Base-by-base conservation (phyloP, 2,329 filamentous ascomycete genomes). In the Aspergillus awamori region DNA sequence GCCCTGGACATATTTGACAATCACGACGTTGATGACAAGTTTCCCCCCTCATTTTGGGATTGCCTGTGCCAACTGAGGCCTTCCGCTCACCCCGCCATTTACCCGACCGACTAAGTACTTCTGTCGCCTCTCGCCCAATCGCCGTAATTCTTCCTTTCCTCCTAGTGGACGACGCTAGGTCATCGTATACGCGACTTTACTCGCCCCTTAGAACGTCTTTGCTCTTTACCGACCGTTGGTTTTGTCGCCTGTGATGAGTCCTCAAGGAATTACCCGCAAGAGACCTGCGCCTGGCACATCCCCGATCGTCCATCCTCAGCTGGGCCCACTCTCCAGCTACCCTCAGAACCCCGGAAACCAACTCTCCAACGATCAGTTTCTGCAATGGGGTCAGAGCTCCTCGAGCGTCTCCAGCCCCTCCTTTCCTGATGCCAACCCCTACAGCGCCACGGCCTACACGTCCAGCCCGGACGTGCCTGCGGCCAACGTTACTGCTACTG, bases 221-320 rank as follows among this genome's bases (percentile, higher is more conserved):
- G 11, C n/a, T 20, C 17, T 22, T 33, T 28, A 59, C 53, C 61
- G 54, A 57, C 63, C 62, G 54, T 58, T 62, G 26, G 36, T 57
- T 53, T 53, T 47, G 28, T 38, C 58, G 53, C 63, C 64, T 63
- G 67, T 57, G 59, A 80, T 79, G 77, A 72, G 74, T 57, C 75
- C 78, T 22, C 77, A 80, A 72, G 74, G 76, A 53, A 70, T 77
- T 45, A 79, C 77, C 56, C 82, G 90, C 76, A 95, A 95, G 81
- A 85, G 91, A 75, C 82, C 89, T 67, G 90, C 91, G 51, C 89
- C 91, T 59, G 90, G 89, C 73, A 81, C 88, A 63, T 84, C 86
- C 39, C 89, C 91, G n/a, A 79, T 85, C 65, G 79, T 84, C 22
- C 85, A 87, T 53, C 80, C 81, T 41, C 80, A 80, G 65, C 77